Percentiles rank a stretch among this genome's conserved stretches.
Conservation (phyloP, 148 eudicot species). For the Rhododendron kiyosumense region DNA sequence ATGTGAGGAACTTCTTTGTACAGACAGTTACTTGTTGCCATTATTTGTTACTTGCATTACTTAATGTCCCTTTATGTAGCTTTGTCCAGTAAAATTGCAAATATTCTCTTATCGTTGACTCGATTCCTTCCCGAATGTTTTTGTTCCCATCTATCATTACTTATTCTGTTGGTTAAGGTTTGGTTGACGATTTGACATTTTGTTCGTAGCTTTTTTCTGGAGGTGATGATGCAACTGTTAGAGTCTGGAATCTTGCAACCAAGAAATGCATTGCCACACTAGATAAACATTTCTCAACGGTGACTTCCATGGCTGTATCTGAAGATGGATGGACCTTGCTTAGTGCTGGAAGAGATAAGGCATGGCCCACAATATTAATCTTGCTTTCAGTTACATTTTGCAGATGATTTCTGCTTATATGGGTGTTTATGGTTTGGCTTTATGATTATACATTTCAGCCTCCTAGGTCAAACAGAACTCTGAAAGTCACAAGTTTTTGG, state of each 20-base stretch:
- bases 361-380: conserved; percentile 10
- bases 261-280: conserved; percentile 71
- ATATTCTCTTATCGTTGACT: not conserved
- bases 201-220: conserved; percentile 73
- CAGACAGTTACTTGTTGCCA: not conserved
- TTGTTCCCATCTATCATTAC: not conserved
- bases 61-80: not conserved
- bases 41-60: not conserved
- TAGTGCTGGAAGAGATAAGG: conserved; percentile 95
- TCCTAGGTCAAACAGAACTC: not conserved
- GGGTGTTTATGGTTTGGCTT: not conserved
- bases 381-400: not conserved
- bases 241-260: conserved; percentile 79
- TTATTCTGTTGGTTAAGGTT: not conserved
- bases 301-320: conserved; percentile 73
- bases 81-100: conserved; percentile 2
- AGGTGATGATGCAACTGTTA: conserved; percentile 73
- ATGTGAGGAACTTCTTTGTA: not conserved
- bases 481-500: not conserved
- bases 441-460: not conserved
- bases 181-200: not conserved
- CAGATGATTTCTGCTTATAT: not conserved
- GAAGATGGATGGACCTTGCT: conserved; percentile 79
- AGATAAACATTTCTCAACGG: conserved; percentile 82
- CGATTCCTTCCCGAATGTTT: not conserved